Base-by-base conservation (phyloP, 2,329 filamentous ascomycete genomes). In the Nannizziopsis arthrosporioides region DNA sequence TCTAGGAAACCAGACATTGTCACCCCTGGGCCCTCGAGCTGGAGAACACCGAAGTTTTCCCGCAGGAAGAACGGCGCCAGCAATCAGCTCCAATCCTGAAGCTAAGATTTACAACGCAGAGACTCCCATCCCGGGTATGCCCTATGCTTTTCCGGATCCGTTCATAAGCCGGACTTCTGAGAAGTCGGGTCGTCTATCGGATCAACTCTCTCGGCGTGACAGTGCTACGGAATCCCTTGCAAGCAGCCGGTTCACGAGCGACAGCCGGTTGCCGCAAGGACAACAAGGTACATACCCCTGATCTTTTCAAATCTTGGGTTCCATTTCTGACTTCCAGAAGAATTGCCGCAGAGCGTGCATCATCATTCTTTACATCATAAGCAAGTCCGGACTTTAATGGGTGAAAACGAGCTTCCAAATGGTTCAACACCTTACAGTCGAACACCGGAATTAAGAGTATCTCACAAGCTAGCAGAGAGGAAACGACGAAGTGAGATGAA, bases 401-500 rank as follows among this genome's bases (percentile, higher is more conserved):
- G 64, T 30, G 70, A 73, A 41, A 56, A 65, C 5, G 70, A 73
- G 36, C 60, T 63, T 3, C 61, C 63, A 11, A 62, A 64, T 44
- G 62, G 64, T 38, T 62, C 61, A 40, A 71, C 70, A 1, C 70
- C 71, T 0, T 73, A 73, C 53, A 73, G 70, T 52, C 61, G 71
- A 38, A 73, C 71, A 1, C 71, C 71, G 1, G 71, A 73, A 55
- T 58, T 73, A 38, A 62, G 71, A 41, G 67, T 73, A 12, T 73
- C 69, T 8, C 71, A 73, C 52, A 73, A 73, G 51, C 56, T 73
- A 19, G 71, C 71, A 12, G 71, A 73, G 60, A 64, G 71, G 12
- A 73, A 73, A 56, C 69, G 71, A 34, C 68, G 71, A 40, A 73
- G 70, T 48, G 71, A 73, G 53, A 73, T 73, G 71, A 73, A 73